phyloP scores from a whole-genome alignment of 345 rosid species.

The Conringia planisiliqua region DNA sequence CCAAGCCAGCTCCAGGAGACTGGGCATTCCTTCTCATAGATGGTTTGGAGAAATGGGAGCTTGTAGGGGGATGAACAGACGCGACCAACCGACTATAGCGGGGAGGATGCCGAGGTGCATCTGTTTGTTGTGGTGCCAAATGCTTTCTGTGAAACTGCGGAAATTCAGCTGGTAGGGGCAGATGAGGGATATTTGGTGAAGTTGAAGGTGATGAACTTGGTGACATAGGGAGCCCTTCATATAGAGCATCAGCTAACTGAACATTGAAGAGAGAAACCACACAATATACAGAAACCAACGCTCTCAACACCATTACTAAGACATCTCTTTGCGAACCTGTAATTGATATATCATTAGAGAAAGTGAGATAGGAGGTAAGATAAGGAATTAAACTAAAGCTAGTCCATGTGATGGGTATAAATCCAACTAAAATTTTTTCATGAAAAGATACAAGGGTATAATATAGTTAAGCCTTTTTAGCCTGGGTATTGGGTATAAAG shows the following conservation, averaged over 20 bases:
- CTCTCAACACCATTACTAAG: constrained; percentile 34
- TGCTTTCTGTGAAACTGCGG: constrained; percentile 44
- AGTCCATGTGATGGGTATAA: constrained; percentile 3
- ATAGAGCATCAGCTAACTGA: constrained; percentile 29
- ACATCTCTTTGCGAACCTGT: constrained; percentile 9
- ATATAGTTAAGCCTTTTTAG: neutral
- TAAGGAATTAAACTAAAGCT: neutral
- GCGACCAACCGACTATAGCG: constrained; percentile 53
- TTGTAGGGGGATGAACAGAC: constrained; percentile 56
- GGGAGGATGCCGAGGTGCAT: constrained; percentile 58
- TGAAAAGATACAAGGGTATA: constrained; percentile 2
- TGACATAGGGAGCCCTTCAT: constrained; percentile 38
- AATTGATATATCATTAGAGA: constrained; percentile 6
- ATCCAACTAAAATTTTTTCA: neutral
- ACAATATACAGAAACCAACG: constrained; percentile 38
- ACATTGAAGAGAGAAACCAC: constrained; percentile 42
- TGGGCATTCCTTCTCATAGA: constrained; percentile 51
- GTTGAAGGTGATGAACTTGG: constrained; percentile 39
- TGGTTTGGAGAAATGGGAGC: constrained; percentile 61
- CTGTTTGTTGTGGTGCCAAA: constrained; percentile 41
- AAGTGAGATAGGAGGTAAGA: neutral
- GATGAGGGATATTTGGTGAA: constrained; percentile 44
- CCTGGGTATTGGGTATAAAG: neutral
- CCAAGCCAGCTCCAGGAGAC: constrained; percentile 57
- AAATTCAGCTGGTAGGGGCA: constrained; percentile 46